Base-by-base conservation (phyloP, 2,329 filamentous ascomycete species). In the Mariannaea sp. region DNA sequence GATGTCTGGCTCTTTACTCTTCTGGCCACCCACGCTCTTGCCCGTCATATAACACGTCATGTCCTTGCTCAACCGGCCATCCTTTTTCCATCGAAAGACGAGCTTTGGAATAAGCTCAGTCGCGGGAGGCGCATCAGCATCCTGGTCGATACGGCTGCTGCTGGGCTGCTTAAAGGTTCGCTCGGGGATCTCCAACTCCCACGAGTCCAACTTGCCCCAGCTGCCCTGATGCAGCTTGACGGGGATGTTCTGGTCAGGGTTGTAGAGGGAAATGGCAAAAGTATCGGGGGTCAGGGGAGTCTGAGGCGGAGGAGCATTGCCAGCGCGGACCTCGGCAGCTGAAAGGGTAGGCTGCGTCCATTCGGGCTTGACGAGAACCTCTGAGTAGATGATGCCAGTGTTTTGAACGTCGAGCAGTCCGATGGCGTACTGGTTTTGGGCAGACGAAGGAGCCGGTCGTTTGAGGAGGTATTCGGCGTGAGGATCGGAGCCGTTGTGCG, bases 101-200 rank as follows among this genome's bases (percentile, higher is more conserved):
- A 95, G 79, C 65, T 89, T 90, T 4, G 92, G 92, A 0, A 85
- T 83, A 22, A 81, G 63, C 68, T 85, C 75, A 68, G 68, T 59
- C 4, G 72, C 56, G 10, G 64, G 59, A 2, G 67, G 54, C 57
- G 59, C 57, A 72, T 78, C 44, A 0, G 86, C 83, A 61, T 86
- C 86, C 42, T 86, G 84, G 69, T 97, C 94, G 38, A 99, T 77
- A 42, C 82, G 82, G 32, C 90, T 94, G 1, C 80, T 77, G 10
- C 89, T 95, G 0, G 94, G 94, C 49, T 86, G 78, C 24, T 88
- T 84, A 70, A 99, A 99, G 20, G 87, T 89, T 55, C 86, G 86
- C 67, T 92, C 85, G 0, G 94, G 94, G 73, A 99, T 86, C 71
- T 93, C 90, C 72, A 99, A 97, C 59, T 94, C 90, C 87, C 93